Evolutionary conservation across 2,329 filamentous ascomycete genomes (phyloP), one percentile per base, ranked within the genome.

Genomic region (Colletotrichum falcatum): DNA sequence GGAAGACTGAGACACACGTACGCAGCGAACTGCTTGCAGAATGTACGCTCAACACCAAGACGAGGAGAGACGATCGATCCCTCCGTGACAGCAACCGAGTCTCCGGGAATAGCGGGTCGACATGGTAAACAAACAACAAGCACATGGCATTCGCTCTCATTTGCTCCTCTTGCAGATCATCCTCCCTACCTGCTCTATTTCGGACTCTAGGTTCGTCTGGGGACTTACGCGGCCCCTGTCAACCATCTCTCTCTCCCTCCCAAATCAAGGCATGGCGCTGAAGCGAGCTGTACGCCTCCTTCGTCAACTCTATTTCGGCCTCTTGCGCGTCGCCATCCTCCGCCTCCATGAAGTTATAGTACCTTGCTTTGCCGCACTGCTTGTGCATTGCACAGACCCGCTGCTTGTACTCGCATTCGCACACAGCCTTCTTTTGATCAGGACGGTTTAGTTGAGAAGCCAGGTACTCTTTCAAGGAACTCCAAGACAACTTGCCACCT

Each of bases 271-370:
- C 59, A 39, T 49, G 53, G n/a, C 18, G 42, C 44, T 42, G 46
- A 35, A 68, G 53, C 39, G 23, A 44, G 6, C 53, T 14, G 28
- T 30, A 39, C 23, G 59, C 59, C 30, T 66, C 65, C 59, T 53
- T 51, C 46, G 68, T 56, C 64, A 71, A 59, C 53, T 63, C 51
- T 12, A 68, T 59, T 16, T 63, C 58, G 5, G 44, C 64, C 16
- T 58, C 28, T 35, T 28, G 37, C n/a, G 42, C 28, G n/a, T 28
- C 56, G 2, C 26, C 56, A 39, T 35, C 58, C 35, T 58, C 55
- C 37, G 28, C 53, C 51, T 61, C 51, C 64, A 70, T 58, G 30
- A 70, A 67, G 67, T 70, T 49, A 46, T 70, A 46, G 51, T 55
- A 70, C 49, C 28, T 53, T 16, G n/a, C 51, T 58, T 30, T 37